Evolutionary conservation across 1,284 basidiomycete genomes (phyloP), one percentile per base, ranked within the genome.

Genomic region (Heterobasidion parviporum): DNA sequence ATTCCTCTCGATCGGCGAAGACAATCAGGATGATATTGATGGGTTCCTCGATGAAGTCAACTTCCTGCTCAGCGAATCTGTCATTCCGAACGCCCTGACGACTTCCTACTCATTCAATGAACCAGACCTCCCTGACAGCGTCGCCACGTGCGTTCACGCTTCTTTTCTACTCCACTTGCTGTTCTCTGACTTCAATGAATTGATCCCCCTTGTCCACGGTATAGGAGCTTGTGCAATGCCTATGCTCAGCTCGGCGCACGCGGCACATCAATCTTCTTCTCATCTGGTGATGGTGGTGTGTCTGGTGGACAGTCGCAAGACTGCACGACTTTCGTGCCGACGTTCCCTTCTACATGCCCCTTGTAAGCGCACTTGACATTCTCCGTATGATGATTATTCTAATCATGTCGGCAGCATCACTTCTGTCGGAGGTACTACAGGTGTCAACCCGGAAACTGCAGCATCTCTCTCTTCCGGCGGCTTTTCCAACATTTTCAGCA

Each of bases 221-320:
- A 32, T 4, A 67, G 58, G 44, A 70, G 65, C 10, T 81, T 85
- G 32, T 87, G 83, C 71, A 76, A 79, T 54, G 61, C 75, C 43
- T 80, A 84, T 56, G 77, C 80, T 18, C 75, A 81, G 58, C 77
- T 89, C 52, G 83, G 83, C 10, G 73, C 78, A 6, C 74, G 78
- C 34, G 87, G 87, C 34, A 77, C 76, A 9, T 81, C 79, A 16
- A 72, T 84, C 34, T 73, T 89, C 61, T 87, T 83, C 70, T 79
- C 81, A 12, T 83, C 81, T 52, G 87, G 86, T 54, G 86, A 84
- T 60, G 69, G 67, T 53, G 85, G 85, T 56, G 83, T 89, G 32
- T 85, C 84, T 33, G 79, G 74, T 33, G 52, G 50, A 16, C 54
- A 57, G 50, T 26, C 14, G 32, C 80, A 79, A n/a, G 67, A 74